Base-by-base conservation (phyloP, 192 early-diverging fungal species). In the Mortierella antarctica region DNA sequence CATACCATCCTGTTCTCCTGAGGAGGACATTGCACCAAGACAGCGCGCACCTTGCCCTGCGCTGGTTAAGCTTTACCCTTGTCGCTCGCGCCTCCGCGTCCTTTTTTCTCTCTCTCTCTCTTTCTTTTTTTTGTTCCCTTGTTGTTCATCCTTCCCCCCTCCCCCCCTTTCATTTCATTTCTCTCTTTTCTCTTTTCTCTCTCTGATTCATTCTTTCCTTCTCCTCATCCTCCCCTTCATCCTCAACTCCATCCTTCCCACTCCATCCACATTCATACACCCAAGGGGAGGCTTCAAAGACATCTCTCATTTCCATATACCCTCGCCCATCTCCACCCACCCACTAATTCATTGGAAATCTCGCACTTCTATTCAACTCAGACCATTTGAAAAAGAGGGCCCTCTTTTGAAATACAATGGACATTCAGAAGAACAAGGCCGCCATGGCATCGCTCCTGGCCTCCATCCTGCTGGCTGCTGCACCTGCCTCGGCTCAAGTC, bases 341-440 rank as follows among this genome's bases (percentile, higher is more conserved):
- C 54, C 15, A 55, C 5, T 42, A 31, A 31, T 31, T 31, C 31
- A 31, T 31, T 31, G 31, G 31, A 31, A 31, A 31, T 31, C 45
- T 10, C 39, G 5, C 51, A 17, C 45, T 50, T 46, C 41, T 21
- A 52, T 31, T 23, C 20, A 6, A 42, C 57, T 40, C 57, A 58
- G 21, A n/a, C 60, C 58, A 31, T 39, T 52, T 23, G 45, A 20
- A 54, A 39, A 53, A 56, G 47, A 67, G 59, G 60, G 57, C 60
- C 66, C 42, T 63, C 46, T 9, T 46, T 21, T 48, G 18, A 20
- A 46, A 50, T 44, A 66, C 53, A 23, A 80, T 80, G 77, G 77
- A 80, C 65, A 64, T 67, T 48, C 57, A 70, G 58, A 66, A 67
- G 77, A 80, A 72, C 70, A 80, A 80, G 54, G 77, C 77, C 65